Conservation (phyloP, 2,329 filamentous ascomycete genomes). For the Trichoderma hamatum region DNA sequence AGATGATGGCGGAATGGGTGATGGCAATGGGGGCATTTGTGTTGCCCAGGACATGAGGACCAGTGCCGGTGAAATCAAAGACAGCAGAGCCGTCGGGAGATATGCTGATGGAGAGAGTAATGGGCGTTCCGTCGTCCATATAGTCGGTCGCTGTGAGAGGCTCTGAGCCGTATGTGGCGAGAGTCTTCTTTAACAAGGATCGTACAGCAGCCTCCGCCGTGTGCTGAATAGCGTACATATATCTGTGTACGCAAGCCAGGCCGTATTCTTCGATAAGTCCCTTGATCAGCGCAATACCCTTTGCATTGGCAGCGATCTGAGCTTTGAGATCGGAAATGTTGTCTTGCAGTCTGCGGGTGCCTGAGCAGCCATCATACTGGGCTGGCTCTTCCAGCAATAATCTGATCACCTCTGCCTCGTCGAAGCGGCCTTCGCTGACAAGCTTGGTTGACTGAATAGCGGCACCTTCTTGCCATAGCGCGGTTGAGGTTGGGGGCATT, state of each 20-base stretch:
- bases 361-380: conserved; percentile 73
- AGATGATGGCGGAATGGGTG: conserved; percentile 69
- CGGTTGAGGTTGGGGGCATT: conserved; percentile 76
- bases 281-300: conserved; percentile 75
- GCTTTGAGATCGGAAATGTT: conserved; percentile 87
- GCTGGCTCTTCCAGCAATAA: conserved; percentile 74
- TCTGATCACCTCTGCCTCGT: conserved; percentile 74
- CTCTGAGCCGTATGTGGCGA: conserved; percentile 28
- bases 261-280: conserved; percentile 74
- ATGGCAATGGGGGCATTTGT: conserved; percentile 42
- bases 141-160: conserved; percentile 50
- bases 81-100: conserved; percentile 73
- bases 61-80: conserved; percentile 54
- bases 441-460: conserved; percentile 69
- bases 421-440: conserved; percentile 75
- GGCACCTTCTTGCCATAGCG: conserved; percentile 67
- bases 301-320: conserved; percentile 84
- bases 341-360: conserved; percentile 77
- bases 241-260: conserved; percentile 69
- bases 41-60: conserved; percentile 39
- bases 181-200: conserved; percentile 41
- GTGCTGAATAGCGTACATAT: conserved; percentile 47
- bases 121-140: conserved; percentile 86
- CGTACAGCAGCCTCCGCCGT: conserved; percentile 65
- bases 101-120: conserved; percentile 74